Evolutionary conservation across 2,329 filamentous ascomycete species (phyloP).

Genomic region (Ceratocystis smalleyi): DNA sequence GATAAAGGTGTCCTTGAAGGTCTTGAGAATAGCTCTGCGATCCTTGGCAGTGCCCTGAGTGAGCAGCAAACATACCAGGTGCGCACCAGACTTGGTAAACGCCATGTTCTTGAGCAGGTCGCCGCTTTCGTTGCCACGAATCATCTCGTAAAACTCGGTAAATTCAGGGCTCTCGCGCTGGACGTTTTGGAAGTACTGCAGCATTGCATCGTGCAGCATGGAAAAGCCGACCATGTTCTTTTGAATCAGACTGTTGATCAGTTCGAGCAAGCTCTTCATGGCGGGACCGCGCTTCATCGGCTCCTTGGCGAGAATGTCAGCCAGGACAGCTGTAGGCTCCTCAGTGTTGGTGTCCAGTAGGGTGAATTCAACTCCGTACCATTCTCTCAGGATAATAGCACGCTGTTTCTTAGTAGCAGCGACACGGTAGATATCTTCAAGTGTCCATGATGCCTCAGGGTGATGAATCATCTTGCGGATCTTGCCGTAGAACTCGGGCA

Average conservation of each 20-base stretch:
- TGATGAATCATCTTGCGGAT: slow-evolving; percentile 90
- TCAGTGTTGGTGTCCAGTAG: slow-evolving; percentile 51
- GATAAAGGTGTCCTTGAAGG: slow-evolving; percentile 79
- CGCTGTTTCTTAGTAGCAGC: slow-evolving; percentile 79
- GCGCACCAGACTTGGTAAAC: slow-evolving; percentile 78
- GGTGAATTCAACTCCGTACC: slow-evolving; percentile 89
- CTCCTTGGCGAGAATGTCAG: slow-evolving; percentile 54
- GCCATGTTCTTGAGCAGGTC: slow-evolving; percentile 90
- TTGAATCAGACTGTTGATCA: slow-evolving; percentile 85
- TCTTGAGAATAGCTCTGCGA: slow-evolving; percentile 71
- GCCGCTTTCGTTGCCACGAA: slow-evolving; percentile 82
- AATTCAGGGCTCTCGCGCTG: slow-evolving; percentile 66
- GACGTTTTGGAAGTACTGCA: slow-evolving; percentile 81
- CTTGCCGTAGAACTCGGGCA: slow-evolving; percentile 89
- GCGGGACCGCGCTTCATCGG: slow-evolving; percentile 79
- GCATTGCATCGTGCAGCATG: slow-evolving; percentile 94
- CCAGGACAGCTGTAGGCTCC: slow-evolving; percentile 51
- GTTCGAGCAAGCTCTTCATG: slow-evolving; percentile 67
- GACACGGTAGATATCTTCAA: slow-evolving; percentile 89
- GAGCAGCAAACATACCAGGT: slow-evolving; percentile 64
- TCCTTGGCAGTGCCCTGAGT: slow-evolving; percentile 85
- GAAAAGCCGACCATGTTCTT: slow-evolving; percentile 96
- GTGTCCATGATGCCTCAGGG: slow-evolving; percentile 89
- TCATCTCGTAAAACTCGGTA: slow-evolving; percentile 71
- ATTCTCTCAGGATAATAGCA: slow-evolving; percentile 71